Evolutionary conservation across 352 stramenopile species (phyloP).

Genomic region (Detonula confervacea): DNA sequence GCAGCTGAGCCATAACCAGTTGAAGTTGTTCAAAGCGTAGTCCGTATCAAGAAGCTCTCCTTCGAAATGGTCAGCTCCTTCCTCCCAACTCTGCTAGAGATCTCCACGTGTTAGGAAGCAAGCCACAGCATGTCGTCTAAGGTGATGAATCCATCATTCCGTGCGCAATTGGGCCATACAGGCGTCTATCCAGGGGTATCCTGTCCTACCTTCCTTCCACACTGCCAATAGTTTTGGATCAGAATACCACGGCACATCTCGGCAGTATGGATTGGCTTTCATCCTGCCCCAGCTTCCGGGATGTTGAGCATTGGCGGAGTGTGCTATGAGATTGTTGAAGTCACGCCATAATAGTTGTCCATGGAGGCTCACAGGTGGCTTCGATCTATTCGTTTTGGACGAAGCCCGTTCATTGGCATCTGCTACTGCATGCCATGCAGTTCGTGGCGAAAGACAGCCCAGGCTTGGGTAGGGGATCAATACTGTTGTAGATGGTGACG

Average conservation of each 20-base stretch:
- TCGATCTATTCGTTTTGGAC: constrained; percentile 62
- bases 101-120: constrained; percentile 99
- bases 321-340: constrained; percentile 82
- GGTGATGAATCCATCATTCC: constrained; percentile 87
- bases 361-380: constrained; percentile 91
- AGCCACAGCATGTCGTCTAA: constrained; percentile 93
- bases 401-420: constrained; percentile 51
- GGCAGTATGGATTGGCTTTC: constrained; percentile 91
- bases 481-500: constrained; percentile 93
- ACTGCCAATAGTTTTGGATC: constrained; percentile 89
- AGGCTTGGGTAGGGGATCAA: constrained; percentile 94
- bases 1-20: constrained; percentile 96
- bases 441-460: constrained; percentile 91
- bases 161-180: constrained; percentile 90
- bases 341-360: constrained; percentile 96
- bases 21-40: constrained; percentile 96
- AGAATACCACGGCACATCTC: constrained; percentile 90
- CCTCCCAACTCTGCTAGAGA: constrained; percentile 55
- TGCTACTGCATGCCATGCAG: constrained; percentile 90
- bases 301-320: constrained; percentile 62
- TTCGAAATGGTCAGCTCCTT: constrained; percentile 84
- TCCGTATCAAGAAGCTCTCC: constrained; percentile 95
- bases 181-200: constrained; percentile 98
- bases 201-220: constrained; percentile 94
- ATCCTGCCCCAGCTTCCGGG: constrained; percentile 94